These are phyloP conservation scores for Sphaceloma murrayae DNA, from an alignment of 2,329 filamentous ascomycete species.

Conservation along the genomic window DNA sequence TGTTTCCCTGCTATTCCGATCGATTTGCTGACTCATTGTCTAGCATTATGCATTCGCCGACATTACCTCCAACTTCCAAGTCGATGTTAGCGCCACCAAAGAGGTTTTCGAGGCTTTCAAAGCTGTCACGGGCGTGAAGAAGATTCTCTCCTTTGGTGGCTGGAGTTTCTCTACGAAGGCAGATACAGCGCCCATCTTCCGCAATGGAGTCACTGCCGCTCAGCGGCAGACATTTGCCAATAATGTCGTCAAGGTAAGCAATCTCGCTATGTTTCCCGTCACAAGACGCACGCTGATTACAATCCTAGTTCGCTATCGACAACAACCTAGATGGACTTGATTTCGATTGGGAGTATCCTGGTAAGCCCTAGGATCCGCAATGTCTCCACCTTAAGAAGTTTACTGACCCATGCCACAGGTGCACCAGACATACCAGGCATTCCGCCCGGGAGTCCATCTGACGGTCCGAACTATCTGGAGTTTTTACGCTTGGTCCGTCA, in stretches of 20 bases:
- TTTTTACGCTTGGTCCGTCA: conserved; percentile 18
- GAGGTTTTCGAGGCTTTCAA: too few species aligned
- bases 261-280: too few species aligned
- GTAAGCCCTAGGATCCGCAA: too few species aligned
- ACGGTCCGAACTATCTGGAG: conserved; percentile 17
- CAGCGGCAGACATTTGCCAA: conserved; percentile 51
- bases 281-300: too few species aligned
- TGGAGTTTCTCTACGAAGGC: conserved; percentile 37
- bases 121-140: conserved; percentile 23
- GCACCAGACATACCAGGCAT: conserved; percentile 25
- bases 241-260: conserved; percentile 55
- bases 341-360: conserved; percentile 22
- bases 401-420: conserved; percentile 30
- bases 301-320: conserved; percentile 19
- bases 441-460: conserved; percentile 14
- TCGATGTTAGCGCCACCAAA: too few species aligned
- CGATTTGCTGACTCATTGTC: too few species aligned
- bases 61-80: neutral
- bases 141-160: conserved; percentile 39
- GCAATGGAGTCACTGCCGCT: conserved; percentile 28
- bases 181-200: conserved; percentile 32
- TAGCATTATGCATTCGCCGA: conserved; percentile 34
- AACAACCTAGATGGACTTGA: conserved; percentile 22
- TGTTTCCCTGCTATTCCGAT: too few species aligned
- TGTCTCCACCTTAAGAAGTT: too few species aligned